Evolutionary conservation across 257 asterid species (phyloP), one percentile per base, ranked within the genome.

Genomic region (Linaria vulgaris): DNA sequence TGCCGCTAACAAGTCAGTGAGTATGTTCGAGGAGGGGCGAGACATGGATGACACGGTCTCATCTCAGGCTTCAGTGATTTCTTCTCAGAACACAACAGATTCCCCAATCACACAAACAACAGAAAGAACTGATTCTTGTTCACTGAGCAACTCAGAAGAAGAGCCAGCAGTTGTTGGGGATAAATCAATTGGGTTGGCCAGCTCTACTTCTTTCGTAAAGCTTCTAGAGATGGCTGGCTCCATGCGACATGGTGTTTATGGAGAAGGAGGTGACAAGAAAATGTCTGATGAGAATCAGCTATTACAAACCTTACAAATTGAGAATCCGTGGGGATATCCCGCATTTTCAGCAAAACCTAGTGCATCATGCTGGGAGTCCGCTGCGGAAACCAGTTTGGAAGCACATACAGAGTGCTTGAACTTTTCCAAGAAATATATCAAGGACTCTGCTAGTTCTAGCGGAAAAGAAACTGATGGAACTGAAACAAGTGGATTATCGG

Each of bases 51-150:
- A 84, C 21, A 59, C 85, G 24, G 70, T 82, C 67, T 89, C 87
- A 58, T 88, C 94, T 69, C 89, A 86, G 49, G 81, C 73, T 70
- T 80, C 84, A 20, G 88, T 74, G 57, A 80, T 72, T 76, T 86
- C 88, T 51, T 79, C 96, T 68, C 94, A 86, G 67, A 81, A 75
- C 73, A 87, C 96, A 34, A 59, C 74, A 46, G 79, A 79, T 67
- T 80, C 80, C 44, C 75, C 79, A 56, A 52, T 60, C 67, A 76
- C 74, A 62, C 91, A 72, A 63, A 66, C 78, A 63, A 66, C 78
- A 34, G 85, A 78, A 71, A 87, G 64, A 67, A 75, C 67, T 47
- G 84, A 82, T 53, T 72, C 85, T 60, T 71, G 81, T 83, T 71
- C 71, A 20, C 72, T 39, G 46, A 71, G 78, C 74, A 77, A 86